Base-by-base conservation (phyloP, 2,329 filamentous ascomycete genomes). In the Emergomyces africanus region DNA sequence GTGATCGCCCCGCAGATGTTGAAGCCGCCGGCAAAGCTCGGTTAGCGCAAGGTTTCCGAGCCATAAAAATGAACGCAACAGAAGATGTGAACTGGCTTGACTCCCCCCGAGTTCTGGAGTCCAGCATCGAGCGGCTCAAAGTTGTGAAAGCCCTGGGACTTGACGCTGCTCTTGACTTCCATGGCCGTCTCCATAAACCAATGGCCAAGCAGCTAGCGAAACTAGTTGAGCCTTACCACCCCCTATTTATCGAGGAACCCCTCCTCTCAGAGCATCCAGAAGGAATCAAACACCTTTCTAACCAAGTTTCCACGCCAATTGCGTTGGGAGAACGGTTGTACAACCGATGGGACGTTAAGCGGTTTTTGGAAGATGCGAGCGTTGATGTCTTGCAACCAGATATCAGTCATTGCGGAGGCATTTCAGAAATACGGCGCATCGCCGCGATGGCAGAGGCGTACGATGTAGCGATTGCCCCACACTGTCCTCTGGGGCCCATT, bases 81-180 rank as follows among this genome's bases (percentile, higher is more conserved):
- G 85, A 87, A 66, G 87, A 90, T 62, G 72, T 90, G 1, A 84
- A 82, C 63, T 90, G 87, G 87, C 80, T 91, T 0, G 88, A 91
- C 70, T 86, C 85, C 0, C 88, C 88, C 0, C 75, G 78, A 0
- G 78, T 78, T 0, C 77, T 91, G 0, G 78, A 86, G 50, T 75
- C 79, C 5, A 83, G 81, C 50, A 82, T 90, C 2, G 81, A 87
- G 60, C 79, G 88, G 1, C 75, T 91, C 14, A 83, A 85, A 64
- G 77, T 80, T 0, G 87, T 91, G 10, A 89, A 87, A 68, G 77
- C 78, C 0, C 72, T 89, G 0, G 87, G 87, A 1, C 79, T 91
- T 64, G 87, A 90, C 59, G 87, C 81, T 0, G 88, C 84, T 1
- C 78, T 91, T 30, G 88, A 91, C 66, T 90, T 90, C 70, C 88